phyloP scores from a whole-genome alignment of 208 protist genomes.

The Strigomonas culicis region DNA sequence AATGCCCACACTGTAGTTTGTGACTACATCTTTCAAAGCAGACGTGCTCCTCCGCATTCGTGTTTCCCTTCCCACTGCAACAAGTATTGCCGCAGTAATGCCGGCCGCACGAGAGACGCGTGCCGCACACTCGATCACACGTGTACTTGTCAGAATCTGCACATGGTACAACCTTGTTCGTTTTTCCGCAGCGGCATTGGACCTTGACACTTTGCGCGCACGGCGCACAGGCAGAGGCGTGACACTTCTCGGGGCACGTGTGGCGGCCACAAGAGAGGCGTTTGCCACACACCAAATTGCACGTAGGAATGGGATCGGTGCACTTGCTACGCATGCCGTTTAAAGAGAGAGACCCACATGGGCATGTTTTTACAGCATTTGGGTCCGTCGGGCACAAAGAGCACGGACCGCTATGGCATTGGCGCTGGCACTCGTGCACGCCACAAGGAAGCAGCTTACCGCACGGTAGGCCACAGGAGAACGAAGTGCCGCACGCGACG shows the following conservation, averaged over 20 bases:
- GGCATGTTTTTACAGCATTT: constrained; percentile 45
- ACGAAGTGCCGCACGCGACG: constrained; percentile 35
- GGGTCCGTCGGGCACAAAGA: constrained; percentile 52
- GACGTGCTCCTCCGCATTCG: constrained; percentile 29
- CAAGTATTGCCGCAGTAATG: constrained; percentile 63
- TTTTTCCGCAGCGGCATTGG: constrained; percentile 53
- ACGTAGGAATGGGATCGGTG: constrained; percentile 62
- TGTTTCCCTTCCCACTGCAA: constrained; percentile 48
- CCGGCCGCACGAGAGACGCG: constrained; percentile 59
- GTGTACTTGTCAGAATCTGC: constrained; percentile 28
- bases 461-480: constrained; percentile 51
- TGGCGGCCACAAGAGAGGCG: constrained; percentile 58
- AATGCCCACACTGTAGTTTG: constrained; percentile 73
- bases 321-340: constrained; percentile 25
- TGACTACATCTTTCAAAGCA: constrained; percentile 48
- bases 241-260: constrained; percentile 46
- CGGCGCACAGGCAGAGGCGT: constrained; percentile 39
- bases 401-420: constrained; percentile 64
- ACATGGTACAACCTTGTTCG: constrained; percentile 45
- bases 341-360: constrained; percentile 43
- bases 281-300: constrained; percentile 50
- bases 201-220: constrained; percentile 34
- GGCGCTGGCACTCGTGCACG: constrained; percentile 42
- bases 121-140: constrained; percentile 60
- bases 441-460: constrained; percentile 47